Evolutionary conservation across 2,329 filamentous ascomycete species (phyloP).

Genomic region (Cryoendolithus antarcticus): DNA sequence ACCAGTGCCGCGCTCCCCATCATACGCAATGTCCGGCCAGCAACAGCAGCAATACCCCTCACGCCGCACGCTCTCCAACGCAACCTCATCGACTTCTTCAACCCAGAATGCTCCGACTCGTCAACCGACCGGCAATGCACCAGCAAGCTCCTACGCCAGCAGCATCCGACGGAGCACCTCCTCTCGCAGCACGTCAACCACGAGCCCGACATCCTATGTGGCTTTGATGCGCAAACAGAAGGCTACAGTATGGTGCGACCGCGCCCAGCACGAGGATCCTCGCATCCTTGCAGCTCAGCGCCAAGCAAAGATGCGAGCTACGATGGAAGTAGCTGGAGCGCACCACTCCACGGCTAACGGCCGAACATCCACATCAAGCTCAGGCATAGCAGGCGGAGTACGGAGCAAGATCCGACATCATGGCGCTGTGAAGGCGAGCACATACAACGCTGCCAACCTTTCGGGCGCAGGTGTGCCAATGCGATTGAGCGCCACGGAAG

Average conservation of each 20-base stretch:
- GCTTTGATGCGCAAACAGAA: slow-evolving; percentile 94
- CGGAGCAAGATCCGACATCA: slow-evolving; percentile 82
- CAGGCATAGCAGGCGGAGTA: slow-evolving; percentile 39
- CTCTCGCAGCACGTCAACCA: slow-evolving; percentile 51
- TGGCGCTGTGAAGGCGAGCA: slow-evolving; percentile 63
- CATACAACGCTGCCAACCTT: slow-evolving; percentile 60
- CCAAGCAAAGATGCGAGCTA: slow-evolving; percentile 75
- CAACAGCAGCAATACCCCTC: slow-evolving; percentile 3
- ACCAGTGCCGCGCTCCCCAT: background rate
- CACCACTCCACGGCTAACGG: slow-evolving; percentile 21
- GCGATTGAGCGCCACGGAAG: slow-evolving; percentile 86
- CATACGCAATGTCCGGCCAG: slow-evolving; percentile 2
- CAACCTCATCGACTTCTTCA: slow-evolving; percentile 58
- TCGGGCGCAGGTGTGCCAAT: slow-evolving; percentile 75
- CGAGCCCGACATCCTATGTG: slow-evolving; percentile 65
- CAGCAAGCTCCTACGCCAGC: slow-evolving; percentile 12
- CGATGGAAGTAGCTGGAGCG: slow-evolving; percentile 66
- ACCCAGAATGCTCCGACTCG: slow-evolving; percentile 32
- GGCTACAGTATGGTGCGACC: slow-evolving; percentile 96
- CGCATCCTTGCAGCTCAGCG: slow-evolving; percentile 69
- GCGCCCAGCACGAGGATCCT: slow-evolving; percentile 83
- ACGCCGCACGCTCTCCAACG: slow-evolving; percentile 53
- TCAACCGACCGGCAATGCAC: slow-evolving; percentile 28
- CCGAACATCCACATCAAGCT: slow-evolving; percentile 21
- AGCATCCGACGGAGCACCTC: slow-evolving; percentile 60